Conservation (phyloP, 192 early-diverging fungal species). For the Geosiphon pyriformis region DNA sequence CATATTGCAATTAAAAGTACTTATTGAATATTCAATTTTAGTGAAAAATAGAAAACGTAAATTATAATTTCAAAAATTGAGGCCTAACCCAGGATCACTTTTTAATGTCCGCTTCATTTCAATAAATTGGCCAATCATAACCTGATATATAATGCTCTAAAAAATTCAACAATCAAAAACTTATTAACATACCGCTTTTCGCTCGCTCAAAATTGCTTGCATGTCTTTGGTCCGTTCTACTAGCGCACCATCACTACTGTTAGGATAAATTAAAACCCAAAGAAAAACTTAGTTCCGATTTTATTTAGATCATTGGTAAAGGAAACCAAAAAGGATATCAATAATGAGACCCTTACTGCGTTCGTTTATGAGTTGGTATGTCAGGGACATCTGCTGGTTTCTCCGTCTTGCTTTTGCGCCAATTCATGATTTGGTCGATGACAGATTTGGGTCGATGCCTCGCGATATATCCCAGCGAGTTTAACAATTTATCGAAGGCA, state of each 20-base stretch:
- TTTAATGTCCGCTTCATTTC: too few species aligned
- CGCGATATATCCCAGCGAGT: conserved; percentile 73
- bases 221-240: conserved; percentile 42
- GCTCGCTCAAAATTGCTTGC: conserved; percentile 52
- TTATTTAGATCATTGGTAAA: neutral
- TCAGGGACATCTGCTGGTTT: conserved; percentile 36
- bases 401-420: conserved; percentile 66
- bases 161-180: neutral
- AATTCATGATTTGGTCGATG: conserved; percentile 71
- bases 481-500: conserved; percentile 75
- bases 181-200: conserved; percentile 47
- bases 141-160: neutral
- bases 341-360: neutral
- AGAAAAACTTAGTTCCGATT: neutral
- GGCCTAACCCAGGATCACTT: too few species aligned
- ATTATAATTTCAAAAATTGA: too few species aligned
- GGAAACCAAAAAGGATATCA: conserved; percentile 1
- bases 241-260: conserved; percentile 26
- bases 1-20: too few species aligned
- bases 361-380: conserved; percentile 28
- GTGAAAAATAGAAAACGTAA: too few species aligned
- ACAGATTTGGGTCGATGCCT: conserved; percentile 81
- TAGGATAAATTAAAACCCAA: neutral
- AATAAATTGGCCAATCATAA: too few species aligned
- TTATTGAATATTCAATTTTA: too few species aligned